phyloP scores from a whole-genome alignment of 345 rosid species.

The Eucalyptus grandis region DNA sequence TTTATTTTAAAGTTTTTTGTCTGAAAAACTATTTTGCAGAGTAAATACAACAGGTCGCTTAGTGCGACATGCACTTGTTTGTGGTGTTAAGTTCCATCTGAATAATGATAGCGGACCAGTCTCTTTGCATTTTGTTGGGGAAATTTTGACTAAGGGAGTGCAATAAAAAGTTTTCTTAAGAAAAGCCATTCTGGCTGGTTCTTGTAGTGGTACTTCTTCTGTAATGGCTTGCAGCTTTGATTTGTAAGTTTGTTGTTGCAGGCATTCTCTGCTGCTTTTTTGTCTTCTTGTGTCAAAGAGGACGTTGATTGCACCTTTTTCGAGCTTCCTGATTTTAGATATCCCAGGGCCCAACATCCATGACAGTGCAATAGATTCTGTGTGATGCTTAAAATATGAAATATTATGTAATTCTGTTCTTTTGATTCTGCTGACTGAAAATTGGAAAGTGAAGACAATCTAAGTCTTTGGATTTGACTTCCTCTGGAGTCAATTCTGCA shows the following conservation, averaged over 20 bases:
- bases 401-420: background rate
- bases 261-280: background rate
- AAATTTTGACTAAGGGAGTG: background rate
- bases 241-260: background rate
- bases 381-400: background rate
- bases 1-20: background rate
- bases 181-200: background rate
- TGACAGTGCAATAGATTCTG: background rate
- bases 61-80: background rate
- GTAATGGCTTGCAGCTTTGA: background rate
- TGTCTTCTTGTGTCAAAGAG: background rate
- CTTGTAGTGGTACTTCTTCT: background rate
- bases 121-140: background rate
- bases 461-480: background rate
- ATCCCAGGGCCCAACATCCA: background rate
- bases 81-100: background rate
- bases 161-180: background rate
- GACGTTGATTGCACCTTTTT: background rate
- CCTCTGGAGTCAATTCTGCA: background rate
- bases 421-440: background rate
- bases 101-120: background rate
- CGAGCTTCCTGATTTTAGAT: background rate
- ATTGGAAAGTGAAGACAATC: background rate
- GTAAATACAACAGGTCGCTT: background rate
- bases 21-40: background rate